Evolutionary conservation across 23 red algal species (phyloP).

Genomic region (Gracilaria domingensis): DNA sequence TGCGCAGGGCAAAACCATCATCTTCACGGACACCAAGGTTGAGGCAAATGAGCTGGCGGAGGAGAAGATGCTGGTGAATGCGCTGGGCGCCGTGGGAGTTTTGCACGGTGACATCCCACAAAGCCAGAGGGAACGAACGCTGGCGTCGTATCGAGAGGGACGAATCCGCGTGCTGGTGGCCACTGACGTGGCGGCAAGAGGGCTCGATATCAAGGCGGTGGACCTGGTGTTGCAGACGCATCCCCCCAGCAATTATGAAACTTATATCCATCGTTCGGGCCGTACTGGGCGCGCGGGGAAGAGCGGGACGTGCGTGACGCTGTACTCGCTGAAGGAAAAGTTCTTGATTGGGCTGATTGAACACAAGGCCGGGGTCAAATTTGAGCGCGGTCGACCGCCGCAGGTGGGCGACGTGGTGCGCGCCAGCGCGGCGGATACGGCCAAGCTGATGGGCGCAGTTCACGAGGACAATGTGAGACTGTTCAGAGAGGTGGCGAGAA

Average conservation of each 20-base stretch:
- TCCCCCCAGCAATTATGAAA: slow-evolving; percentile 74
- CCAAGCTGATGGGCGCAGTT: slow-evolving; percentile 43
- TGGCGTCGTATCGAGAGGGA: slow-evolving; percentile 66
- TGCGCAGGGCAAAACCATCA: slow-evolving; percentile 74
- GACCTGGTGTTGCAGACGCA: slow-evolving; percentile 88
- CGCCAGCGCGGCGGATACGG: slow-evolving; percentile 45
- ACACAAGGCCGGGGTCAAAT: slow-evolving; percentile 82
- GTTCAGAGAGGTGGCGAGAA: slow-evolving; percentile 60
- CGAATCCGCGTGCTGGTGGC: slow-evolving; percentile 79
- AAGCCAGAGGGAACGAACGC: slow-evolving; percentile 60
- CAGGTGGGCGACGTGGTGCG: slow-evolving; percentile 69
- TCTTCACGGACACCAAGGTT: slow-evolving; percentile 85
- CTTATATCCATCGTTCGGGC: slow-evolving; percentile 87
- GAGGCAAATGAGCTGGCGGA: slow-evolving; percentile 72
- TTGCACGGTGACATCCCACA: slow-evolving; percentile 90
- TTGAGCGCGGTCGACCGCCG: slow-evolving; percentile 69
- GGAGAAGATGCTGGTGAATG: slow-evolving; percentile 35
- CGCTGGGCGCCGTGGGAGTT: slow-evolving; percentile 60
- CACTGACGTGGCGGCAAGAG: slow-evolving; percentile 88
- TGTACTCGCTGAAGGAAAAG: slow-evolving; percentile 70
- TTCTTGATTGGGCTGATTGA: slow-evolving; percentile 71
- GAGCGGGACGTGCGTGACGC: slow-evolving; percentile 74
- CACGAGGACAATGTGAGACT: slow-evolving; percentile 53
- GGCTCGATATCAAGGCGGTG: slow-evolving; percentile 82
- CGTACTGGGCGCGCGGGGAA: slow-evolving; percentile 85